phyloP scores from a whole-genome alignment of 2,329 filamentous ascomycete species.

The Diaporthe helianthi region DNA sequence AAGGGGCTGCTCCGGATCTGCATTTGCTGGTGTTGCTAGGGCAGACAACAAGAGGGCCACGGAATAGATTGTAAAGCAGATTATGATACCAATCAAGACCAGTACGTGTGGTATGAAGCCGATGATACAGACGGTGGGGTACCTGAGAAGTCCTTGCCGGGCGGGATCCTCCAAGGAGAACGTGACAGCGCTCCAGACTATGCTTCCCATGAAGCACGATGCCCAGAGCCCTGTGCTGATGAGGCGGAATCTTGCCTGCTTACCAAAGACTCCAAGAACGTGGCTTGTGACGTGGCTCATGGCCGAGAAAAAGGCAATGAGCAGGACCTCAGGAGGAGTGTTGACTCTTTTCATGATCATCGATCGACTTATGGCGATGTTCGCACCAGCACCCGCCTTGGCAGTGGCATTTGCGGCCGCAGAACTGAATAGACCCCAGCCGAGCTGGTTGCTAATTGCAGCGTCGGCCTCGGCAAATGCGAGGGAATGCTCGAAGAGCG shows the following conservation, averaged over 20 bases:
- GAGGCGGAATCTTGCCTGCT: slow-evolving; percentile 81
- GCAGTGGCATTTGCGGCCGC: slow-evolving; percentile 52
- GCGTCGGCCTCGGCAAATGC: slow-evolving; percentile 96
- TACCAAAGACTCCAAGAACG: slow-evolving; percentile 77
- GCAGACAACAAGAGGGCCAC: slow-evolving; percentile 80
- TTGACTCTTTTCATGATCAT: slow-evolving; percentile 83
- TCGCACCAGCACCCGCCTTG: slow-evolving; percentile 45
- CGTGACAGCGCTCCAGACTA: slow-evolving; percentile 75
- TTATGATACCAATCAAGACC: slow-evolving; percentile 77
- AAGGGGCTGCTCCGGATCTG: slow-evolving; percentile 42
- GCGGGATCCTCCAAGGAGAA: slow-evolving; percentile 67
- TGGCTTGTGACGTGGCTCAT: slow-evolving; percentile 91
- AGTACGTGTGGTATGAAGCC: slow-evolving; percentile 95
- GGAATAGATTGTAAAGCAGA: slow-evolving; percentile 79
- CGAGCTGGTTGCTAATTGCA: slow-evolving; percentile 80
- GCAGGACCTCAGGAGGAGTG: slow-evolving; percentile 84
- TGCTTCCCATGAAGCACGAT: slow-evolving; percentile 84
- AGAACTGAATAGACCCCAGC: slow-evolving; percentile 69
- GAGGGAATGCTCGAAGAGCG: slow-evolving; percentile 92
- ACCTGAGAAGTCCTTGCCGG: slow-evolving; percentile 75
- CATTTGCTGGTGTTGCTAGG: slow-evolving; percentile 64
- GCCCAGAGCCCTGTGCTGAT: slow-evolving; percentile 91
- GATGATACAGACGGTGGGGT: slow-evolving; percentile 93
- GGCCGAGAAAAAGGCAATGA: slow-evolving; percentile 86
- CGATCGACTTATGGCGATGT: slow-evolving; percentile 62